These are phyloP conservation scores for Trichomonas tenax DNA, from an alignment of 208 protist species.

Conservation along the genomic window DNA sequence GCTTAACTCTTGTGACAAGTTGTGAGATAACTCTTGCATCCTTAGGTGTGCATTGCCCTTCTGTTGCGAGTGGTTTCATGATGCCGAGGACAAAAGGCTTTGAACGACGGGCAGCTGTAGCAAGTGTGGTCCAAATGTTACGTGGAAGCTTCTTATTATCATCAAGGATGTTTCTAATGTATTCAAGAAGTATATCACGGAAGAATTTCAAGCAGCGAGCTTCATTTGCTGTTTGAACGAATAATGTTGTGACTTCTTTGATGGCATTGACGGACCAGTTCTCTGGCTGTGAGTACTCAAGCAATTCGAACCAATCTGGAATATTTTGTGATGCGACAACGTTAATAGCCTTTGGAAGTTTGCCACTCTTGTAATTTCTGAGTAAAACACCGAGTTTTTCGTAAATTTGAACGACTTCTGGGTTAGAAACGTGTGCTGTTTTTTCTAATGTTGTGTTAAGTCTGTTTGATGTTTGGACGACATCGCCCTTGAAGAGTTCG, in stretches of 20 bases:
- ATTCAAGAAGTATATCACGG: neutral
- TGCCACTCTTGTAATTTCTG: slow-evolving; percentile 1
- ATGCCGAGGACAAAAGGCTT: neutral
- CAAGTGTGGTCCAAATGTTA: neutral
- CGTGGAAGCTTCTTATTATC: neutral
- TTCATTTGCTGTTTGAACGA: neutral
- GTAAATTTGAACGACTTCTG: neutral
- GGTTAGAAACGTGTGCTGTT: neutral
- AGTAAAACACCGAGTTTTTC: neutral
- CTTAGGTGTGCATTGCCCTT: neutral
- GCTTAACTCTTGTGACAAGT: neutral
- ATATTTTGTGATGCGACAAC: neutral
- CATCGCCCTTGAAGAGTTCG: neutral
- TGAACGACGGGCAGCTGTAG: neutral
- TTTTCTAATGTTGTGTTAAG: neutral
- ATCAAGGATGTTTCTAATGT: neutral
- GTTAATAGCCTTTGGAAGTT: slow-evolving; percentile 9
- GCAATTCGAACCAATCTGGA: neutral
- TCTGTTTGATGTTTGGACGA: neutral
- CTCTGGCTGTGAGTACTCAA: neutral
- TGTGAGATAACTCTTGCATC: neutral
- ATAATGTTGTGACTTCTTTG: neutral
- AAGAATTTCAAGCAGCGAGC: neutral
- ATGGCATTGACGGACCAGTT: neutral
- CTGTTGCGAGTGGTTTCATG: neutral